Conservation (phyloP, 2,329 filamentous ascomycete species). For the Neofusicoccum umdonicola region DNA sequence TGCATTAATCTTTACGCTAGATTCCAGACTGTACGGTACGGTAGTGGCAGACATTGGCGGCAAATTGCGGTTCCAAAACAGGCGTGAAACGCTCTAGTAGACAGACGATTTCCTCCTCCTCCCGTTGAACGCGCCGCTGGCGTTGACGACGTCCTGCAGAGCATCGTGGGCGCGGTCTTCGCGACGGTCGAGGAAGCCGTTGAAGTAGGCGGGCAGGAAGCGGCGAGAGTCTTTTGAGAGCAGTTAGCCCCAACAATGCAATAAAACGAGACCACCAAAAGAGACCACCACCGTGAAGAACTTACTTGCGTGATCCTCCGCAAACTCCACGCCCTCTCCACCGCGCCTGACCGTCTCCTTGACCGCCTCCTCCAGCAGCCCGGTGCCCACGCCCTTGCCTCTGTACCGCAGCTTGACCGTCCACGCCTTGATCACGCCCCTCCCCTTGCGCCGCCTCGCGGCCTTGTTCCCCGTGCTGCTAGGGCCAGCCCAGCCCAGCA, state of each 20-base stretch:
- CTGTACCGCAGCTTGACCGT: slow-evolving; percentile 71
- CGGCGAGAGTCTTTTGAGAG: slow-evolving; percentile 1
- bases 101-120: slow-evolving; percentile 12
- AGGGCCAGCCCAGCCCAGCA: slow-evolving; percentile 62
- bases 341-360: slow-evolving; percentile 65
- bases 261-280: neutral
- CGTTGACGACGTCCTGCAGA: slow-evolving; percentile 3
- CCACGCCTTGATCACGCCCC: slow-evolving; percentile 77
- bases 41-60: neutral
- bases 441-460: slow-evolving; percentile 49
- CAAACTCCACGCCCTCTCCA: slow-evolving; percentile 71
- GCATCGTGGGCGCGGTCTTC: slow-evolving; percentile 9
- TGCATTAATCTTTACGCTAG: neutral
- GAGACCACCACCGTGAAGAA: slow-evolving; percentile 19
- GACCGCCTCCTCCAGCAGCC: slow-evolving; percentile 71
- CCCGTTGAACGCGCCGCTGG: slow-evolving; percentile 6
- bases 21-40: neutral
- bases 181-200: slow-evolving; percentile 1
- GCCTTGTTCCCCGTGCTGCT: slow-evolving; percentile 43
- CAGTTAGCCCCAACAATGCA: neutral
- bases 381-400: slow-evolving; percentile 67
- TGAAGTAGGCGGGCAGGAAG: slow-evolving; percentile 8
- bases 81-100: neutral
- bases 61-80: neutral
- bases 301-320: slow-evolving; percentile 73